Evolutionary conservation across 768 basidiomycete species (phyloP), one percentile per base, ranked within the genome.

Genomic region (Boletales sp.): DNA sequence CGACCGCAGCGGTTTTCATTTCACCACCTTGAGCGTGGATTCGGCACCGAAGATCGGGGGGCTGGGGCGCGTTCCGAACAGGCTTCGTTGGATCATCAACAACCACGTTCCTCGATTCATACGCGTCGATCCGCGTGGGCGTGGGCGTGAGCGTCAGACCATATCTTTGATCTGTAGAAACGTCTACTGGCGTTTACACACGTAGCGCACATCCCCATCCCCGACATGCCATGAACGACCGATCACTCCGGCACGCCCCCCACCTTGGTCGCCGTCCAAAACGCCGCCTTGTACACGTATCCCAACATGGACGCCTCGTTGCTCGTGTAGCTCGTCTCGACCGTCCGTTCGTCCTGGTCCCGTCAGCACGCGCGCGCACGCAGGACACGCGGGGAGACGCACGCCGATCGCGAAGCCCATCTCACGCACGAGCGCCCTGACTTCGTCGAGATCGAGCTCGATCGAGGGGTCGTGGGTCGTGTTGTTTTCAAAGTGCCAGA

Each of bases 401-500:
- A 94, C 94, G 35, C 79, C 78, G 48, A 97, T 72, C 56, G 84
- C 83, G 57, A 98, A 95, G 0, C 95, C 94, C 11, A 96, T 79
- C 41, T 72, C 70, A 19, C 74, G 74, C 2, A 83, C 86, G 7
- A 97, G 76, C 0, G 68, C 67, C 63, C 93, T 95, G 34, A 96
- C 78, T 62, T 97, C 94, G 51, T 90, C 88, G n/a, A 97, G 70
- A 59, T 85, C 86, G 15, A 97, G 75, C 68, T 97, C 94, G 33
- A 98, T 77, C 1, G 90, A 92, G 0, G 83, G 77, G 55, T 95
- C 91, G 55, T 83, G 82, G 37, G 82, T 81, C 48, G 66, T 76
- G 62, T 90, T 93, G 68, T 95, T 94, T 62, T 97, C 94, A 68
- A 85, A 97, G 65, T 98, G 95, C 94, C 95, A 98, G n/a, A 97